phyloP scores from a whole-genome alignment of 1,284 basidiomycete species.

The Rhodofomes roseus region DNA sequence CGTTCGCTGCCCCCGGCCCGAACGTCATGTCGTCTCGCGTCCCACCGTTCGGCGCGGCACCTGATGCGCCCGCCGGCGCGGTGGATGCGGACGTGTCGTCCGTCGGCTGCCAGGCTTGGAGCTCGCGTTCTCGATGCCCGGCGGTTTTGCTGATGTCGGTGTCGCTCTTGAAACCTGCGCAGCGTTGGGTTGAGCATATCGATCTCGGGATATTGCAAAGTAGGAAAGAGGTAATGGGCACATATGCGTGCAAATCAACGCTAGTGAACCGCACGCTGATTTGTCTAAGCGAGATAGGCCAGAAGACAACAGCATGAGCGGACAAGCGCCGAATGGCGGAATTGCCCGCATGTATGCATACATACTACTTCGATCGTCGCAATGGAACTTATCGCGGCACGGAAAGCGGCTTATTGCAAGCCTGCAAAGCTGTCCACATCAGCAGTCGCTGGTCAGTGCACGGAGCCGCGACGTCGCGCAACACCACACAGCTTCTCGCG shows the following conservation, averaged over 20 bases:
- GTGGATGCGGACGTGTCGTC: constrained; percentile 10
- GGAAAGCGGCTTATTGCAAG: background rate
- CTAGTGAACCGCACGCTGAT: background rate
- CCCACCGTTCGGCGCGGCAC: constrained; percentile 12
- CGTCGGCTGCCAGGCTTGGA: constrained; percentile 74
- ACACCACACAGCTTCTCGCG: too few species aligned
- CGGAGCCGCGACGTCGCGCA: too few species aligned
- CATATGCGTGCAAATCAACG: background rate
- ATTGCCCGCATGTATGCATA: background rate
- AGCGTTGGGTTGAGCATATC: background rate
- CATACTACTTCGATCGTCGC: background rate
- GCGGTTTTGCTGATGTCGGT: constrained; percentile 72
- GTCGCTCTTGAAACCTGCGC: constrained; percentile 83
- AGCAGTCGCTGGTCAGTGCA: too few species aligned
- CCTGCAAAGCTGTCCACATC: background rate
- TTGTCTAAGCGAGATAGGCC: background rate
- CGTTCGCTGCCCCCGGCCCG: constrained; percentile 42
- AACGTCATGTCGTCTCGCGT: constrained; percentile 67
- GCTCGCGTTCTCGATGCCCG: constrained; percentile 68
- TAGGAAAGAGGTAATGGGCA: too few species aligned
- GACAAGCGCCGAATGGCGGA: background rate
- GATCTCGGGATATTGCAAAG: background rate
- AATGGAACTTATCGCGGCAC: background rate
- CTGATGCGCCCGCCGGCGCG: constrained; percentile 10
- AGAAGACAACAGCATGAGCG: too few species aligned